Percentiles rank a stretch among this genome's conserved stretches.
phyloP scores from a whole-genome alignment of 1,139 yeast genomes.

The Hanseniaspora uvarum region DNA sequence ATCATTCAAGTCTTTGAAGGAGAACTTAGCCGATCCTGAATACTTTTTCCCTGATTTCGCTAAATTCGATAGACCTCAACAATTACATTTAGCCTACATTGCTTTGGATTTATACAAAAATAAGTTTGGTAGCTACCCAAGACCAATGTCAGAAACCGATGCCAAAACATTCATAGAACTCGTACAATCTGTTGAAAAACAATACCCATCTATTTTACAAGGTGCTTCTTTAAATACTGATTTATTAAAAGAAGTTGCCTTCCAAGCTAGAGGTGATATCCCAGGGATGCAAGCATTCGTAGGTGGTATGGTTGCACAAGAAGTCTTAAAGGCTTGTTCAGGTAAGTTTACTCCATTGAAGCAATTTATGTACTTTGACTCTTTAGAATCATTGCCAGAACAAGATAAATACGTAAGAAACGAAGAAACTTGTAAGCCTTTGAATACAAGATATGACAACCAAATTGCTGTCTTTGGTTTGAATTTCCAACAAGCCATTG shows the following conservation, averaged over 20 bases:
- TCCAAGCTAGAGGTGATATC: constrained; percentile 82
- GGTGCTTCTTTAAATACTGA: constrained; percentile 53
- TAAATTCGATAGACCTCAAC: constrained; percentile 83
- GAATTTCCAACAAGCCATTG: constrained; percentile 58
- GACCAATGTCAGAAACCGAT: constrained; percentile 66
- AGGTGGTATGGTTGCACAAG: constrained; percentile 96
- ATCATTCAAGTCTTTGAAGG: constrained; percentile 51
- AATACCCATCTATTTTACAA: constrained; percentile 49
- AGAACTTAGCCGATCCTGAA: constrained; percentile 70
- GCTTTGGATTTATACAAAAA: constrained; percentile 69
- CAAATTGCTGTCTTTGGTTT: constrained; percentile 91
- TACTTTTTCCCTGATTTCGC: constrained; percentile 77
- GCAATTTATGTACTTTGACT: constrained; percentile 88
- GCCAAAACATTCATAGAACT: constrained; percentile 56
- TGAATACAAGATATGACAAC: constrained; percentile 74
- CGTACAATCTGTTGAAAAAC: constrained; percentile 49
- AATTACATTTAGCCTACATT: constrained; percentile 82
- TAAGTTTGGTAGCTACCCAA: constrained; percentile 60
- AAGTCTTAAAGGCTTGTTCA: constrained; percentile 85
- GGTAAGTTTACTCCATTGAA: constrained; percentile 87
- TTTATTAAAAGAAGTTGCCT: constrained; percentile 60
- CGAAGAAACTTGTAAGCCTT: constrained; percentile 63
- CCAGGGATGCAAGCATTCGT: constrained; percentile 83
- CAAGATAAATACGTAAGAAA: constrained; percentile 46
- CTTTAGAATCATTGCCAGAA: constrained; percentile 78